Base-by-base conservation (phyloP, 2,329 filamentous ascomycete genomes). In the Ceratocystis eucalypticola region DNA sequence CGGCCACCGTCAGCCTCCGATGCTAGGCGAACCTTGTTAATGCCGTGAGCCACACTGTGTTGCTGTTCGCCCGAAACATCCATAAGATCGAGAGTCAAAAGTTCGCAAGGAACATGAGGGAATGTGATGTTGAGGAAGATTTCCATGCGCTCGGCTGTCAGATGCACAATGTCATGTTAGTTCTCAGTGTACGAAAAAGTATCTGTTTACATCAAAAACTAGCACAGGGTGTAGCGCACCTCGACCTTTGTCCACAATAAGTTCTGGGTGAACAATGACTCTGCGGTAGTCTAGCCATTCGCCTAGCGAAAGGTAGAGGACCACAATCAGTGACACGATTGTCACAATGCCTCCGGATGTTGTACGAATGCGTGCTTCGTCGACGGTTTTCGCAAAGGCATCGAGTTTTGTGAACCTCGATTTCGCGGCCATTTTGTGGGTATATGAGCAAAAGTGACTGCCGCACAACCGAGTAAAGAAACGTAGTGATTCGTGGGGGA, bases 91-190 rank as follows among this genome's bases (percentile, higher is more conserved):
- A 99, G 86, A 12, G 94, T 96, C 70, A 97, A 81, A 64, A 99
- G 85, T 76, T 97, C 93, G 78, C 94, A 99, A 8, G 94, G 94
- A 71, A 99, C 84, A 69, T 87, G 86, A 8, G 94, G 94, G 75
- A 99, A 99, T 61, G 91, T 94, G 68, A 99, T 87, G 79, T 99
- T 99, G 77, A 99, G 84, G 75, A 96, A 91, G 70, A 99, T 99
- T 76, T 97, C 94, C 93, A 99, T 97, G 76, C 93, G 91, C 81
- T 99, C 92, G 75, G 91, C 89, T 91, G 71, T 74, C 48, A 50
- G 50, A 65, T 61, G 48, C 33, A 44, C 45, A 41, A 41, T 41
- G 10, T 41, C 37, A 44, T 59, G 69, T 73, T 72, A 72, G 74
- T 17, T 22, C 4, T 15, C 22, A 45, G 33, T 8, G 12, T 25